These are phyloP conservation scores for Cajanus cajan DNA, from an alignment of 306 rosid genomes.

Conservation along the genomic window DNA sequence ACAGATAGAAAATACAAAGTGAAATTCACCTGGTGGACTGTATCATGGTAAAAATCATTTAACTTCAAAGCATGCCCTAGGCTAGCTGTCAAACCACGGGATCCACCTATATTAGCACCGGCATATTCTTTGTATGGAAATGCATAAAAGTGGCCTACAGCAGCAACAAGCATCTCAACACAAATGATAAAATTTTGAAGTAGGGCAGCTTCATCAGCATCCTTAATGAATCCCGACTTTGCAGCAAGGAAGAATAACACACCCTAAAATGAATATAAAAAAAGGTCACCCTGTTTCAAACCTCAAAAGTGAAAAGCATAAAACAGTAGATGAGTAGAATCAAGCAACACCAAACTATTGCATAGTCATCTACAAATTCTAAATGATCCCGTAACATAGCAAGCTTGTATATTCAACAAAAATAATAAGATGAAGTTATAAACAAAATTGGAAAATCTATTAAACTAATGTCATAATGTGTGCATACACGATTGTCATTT, in stretches of 20 bases:
- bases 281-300: constrained; percentile 14
- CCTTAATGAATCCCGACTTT: constrained; percentile 74
- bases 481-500: neutral
- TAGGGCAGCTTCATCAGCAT: constrained; percentile 83
- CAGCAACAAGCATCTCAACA: constrained; percentile 97
- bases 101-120: constrained; percentile 87
- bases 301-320: constrained; percentile 4
- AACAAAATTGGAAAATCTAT: neutral
- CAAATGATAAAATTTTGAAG: constrained; percentile 91
- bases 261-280: constrained; percentile 57
- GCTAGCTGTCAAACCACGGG: constrained; percentile 79
- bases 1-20: constrained; percentile 11
- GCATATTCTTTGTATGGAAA: constrained; percentile 99
- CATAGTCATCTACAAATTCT: neutral
- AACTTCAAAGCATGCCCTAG: constrained; percentile 87
- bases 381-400: neutral
- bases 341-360: constrained; percentile 8
- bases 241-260: constrained; percentile 98
- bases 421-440: neutral
- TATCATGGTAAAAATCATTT: constrained; percentile 94
- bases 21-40: constrained; percentile 88
- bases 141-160: constrained; percentile 88
- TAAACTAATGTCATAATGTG: neutral
- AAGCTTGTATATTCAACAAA: constrained; percentile 11
- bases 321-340: constrained; percentile 9